Conservation (phyloP, 1,284 basidiomycete species). For the Pseudozyma hubeiensis region DNA sequence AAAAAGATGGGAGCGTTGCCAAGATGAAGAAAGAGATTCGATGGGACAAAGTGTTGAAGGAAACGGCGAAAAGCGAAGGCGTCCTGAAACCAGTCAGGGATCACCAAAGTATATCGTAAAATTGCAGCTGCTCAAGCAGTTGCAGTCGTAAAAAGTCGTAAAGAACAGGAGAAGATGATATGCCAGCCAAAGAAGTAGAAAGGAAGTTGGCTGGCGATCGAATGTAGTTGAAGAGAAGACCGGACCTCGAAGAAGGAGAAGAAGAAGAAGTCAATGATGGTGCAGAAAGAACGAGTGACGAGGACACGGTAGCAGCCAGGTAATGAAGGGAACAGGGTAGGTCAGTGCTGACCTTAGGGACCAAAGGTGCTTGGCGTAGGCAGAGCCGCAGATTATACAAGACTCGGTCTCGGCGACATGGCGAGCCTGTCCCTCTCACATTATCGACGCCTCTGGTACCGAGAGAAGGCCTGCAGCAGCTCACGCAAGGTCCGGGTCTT, state of each 20-base stretch:
- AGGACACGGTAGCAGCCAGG: no score
- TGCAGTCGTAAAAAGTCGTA: slow-evolving; percentile 19
- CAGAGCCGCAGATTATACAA: no score
- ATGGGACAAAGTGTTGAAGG: background rate
- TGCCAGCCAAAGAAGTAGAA: slow-evolving; percentile 21
- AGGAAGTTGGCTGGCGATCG: slow-evolving; percentile 8
- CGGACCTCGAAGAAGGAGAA: background rate
- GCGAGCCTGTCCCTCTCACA: no score
- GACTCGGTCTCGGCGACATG: no score
- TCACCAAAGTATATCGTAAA: slow-evolving; percentile 13
- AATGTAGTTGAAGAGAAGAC: slow-evolving; percentile 1
- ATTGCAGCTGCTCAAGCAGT: slow-evolving; percentile 3
- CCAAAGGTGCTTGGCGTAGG: no score
- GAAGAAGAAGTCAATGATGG: slow-evolving; percentile 6
- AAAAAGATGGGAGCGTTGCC: no score
- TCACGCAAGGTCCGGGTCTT: no score
- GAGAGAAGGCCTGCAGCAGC: no score
- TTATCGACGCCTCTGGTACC: no score
- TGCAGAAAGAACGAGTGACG: background rate
- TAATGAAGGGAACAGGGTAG: no score
- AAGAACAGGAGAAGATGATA: slow-evolving; percentile 5
- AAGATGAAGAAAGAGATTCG: background rate
- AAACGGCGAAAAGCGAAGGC: slow-evolving; percentile 1
- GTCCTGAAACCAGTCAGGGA: slow-evolving; percentile 26
- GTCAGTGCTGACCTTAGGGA: no score